Evolutionary conservation across 2,329 filamentous ascomycete genomes (phyloP).

Genomic region (Bipolaris victoriae): DNA sequence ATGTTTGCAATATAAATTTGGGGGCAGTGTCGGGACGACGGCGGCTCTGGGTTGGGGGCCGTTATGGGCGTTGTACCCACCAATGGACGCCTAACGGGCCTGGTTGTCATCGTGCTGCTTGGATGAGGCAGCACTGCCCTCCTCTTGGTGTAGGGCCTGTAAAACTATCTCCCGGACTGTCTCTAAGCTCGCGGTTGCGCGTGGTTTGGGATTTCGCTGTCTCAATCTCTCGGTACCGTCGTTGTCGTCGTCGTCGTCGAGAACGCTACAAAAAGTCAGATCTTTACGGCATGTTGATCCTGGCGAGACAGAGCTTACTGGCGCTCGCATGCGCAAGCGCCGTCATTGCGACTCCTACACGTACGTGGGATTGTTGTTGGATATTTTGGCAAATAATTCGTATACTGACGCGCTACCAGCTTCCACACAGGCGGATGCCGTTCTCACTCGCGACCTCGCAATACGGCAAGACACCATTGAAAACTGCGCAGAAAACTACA

Average conservation of each 20-base stretch:
- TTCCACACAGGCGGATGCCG: constrained; percentile 22
- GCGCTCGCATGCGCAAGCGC: constrained; percentile 30
- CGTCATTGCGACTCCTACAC: constrained; percentile 35
- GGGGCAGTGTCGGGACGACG: constrained; percentile 1
- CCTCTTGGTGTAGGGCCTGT: not conserved
- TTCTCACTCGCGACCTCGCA: constrained; percentile 20
- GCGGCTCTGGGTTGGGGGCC: constrained; percentile 5
- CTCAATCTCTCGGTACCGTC: not conserved
- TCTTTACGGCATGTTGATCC: constrained; percentile 8
- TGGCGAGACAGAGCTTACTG: constrained; percentile 19
- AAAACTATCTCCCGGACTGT: not conserved
- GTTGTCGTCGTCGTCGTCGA: not conserved
- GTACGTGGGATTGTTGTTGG: constrained; percentile 13
- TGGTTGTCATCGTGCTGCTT: not conserved
- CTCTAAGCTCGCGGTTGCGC: not conserved
- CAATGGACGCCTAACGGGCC: constrained; percentile 1
- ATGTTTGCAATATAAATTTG: not conserved
- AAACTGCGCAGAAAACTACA: constrained; percentile 31
- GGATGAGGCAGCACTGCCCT: not conserved
- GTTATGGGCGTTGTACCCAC: not conserved
- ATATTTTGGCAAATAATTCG: not conserved
- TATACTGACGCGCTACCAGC: constrained; percentile 25
- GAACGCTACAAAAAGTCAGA: not conserved
- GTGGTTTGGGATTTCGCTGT: not conserved
- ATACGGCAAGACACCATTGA: constrained; percentile 18